Evolutionary conservation across 495 filamentous ascomycete species (phyloP).

Genomic region (Peziza echinospora): DNA sequence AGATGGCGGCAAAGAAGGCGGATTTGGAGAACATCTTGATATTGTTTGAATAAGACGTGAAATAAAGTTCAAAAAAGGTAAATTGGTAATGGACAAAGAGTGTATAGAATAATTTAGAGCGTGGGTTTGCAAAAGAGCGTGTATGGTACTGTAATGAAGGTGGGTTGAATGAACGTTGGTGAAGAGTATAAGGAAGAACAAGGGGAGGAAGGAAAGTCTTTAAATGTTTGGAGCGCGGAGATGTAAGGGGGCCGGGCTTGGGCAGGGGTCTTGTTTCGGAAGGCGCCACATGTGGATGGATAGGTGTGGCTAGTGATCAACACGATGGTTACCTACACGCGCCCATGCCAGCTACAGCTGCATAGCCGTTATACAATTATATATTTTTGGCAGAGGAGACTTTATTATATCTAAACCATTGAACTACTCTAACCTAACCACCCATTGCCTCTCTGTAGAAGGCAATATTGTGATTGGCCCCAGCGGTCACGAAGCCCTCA

Average conservation of each 20-base stretch:
- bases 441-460: constrained; percentile 89
- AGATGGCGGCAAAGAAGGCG: background rate
- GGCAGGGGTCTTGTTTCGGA: background rate
- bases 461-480: constrained; percentile 53
- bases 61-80: too few species aligned
- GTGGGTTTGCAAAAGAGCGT: too few species aligned
- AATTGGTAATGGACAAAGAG: too few species aligned
- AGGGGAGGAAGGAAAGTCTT: background rate
- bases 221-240: background rate
- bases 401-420: background rate
- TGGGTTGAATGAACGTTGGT: background rate
- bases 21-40: background rate
- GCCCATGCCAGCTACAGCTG: too few species aligned
- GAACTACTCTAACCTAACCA: constrained; percentile 22
- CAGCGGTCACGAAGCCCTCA: constrained; percentile 72
- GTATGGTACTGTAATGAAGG: too few species aligned
- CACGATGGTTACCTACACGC: too few species aligned
- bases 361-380: too few species aligned
- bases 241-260: background rate
- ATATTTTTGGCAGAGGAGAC: too few species aligned
- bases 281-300: background rate
- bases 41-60: too few species aligned
- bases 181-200: background rate
- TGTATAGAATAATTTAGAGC: too few species aligned
- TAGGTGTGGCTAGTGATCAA: too few species aligned